Base-by-base conservation (phyloP, 2,329 filamentous ascomycete species). In the Rutstroemia sp. region DNA sequence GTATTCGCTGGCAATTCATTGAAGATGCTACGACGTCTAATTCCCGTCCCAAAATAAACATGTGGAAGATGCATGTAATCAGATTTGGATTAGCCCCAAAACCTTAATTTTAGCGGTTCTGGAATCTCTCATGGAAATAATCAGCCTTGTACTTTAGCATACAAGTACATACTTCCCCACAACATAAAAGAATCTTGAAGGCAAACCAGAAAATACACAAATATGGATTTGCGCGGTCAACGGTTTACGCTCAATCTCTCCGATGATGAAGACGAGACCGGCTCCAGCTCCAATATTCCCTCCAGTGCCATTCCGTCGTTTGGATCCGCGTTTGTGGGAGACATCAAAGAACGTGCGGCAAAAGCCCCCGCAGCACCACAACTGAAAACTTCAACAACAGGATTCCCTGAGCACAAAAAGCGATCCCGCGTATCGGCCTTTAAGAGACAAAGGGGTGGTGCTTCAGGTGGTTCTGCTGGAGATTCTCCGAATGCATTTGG, bases 401-500 rank as follows among this genome's bases (percentile, higher is more conserved):
- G 94, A 1, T 97, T 97, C 64, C 94, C 94, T n/a, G 83, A 85
- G 57, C 92, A 91, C 70, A 94, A 88, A 71, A 90, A 88, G 69
- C 84, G 92, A 62, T 78, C 77, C 56, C 80, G 81, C 57, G 73
- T 81, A 7, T 96, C 91, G 1, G 81, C 87, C 1, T 96, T 96
- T 75, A 95, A 90, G 69, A 84, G 89, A 66, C 81, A 84, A 67
- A 77, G 81, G 59, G 57, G 45, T 16, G 58, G 41, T 49, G 54
- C 56, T 57, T 34, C 60, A 21, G 57, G 51, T 23, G 41, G 55
- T 16, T 30, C 51, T 1, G 14, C 41, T 12, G 16, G 57, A 54
- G 60, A 61, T 50, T 54, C 64, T 39, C 48, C 47, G 19, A 60
- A 60, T 60, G 60, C 61, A 27, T 62, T 54, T 54, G 60, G 60